A percentile compares a stretch with the other conserved stretches of the same genome.
Evolutionary conservation across 2,329 filamentous ascomycete species (phyloP).

Genomic region (Trichoderma guizhouense): DNA sequence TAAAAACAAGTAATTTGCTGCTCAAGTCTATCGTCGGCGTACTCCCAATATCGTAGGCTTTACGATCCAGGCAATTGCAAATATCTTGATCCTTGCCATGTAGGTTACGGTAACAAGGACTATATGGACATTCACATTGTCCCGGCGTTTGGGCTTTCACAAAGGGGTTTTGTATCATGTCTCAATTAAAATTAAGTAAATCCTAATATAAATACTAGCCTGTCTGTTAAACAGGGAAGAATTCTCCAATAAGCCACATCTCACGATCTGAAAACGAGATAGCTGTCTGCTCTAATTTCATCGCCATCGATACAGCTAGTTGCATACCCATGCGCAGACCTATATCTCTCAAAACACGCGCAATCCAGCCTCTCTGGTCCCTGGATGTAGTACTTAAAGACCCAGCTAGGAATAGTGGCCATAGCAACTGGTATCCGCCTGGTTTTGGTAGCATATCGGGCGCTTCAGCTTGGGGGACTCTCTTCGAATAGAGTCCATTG

Average conservation of each 20-base stretch:
- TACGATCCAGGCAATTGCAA: background rate
- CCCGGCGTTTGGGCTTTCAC: background rate
- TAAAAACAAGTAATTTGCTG: background rate
- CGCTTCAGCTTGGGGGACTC: background rate
- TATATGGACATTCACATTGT: background rate
- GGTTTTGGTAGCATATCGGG: background rate
- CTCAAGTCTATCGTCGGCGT: background rate
- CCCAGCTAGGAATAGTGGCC: background rate
- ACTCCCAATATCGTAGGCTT: background rate
- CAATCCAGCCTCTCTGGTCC: background rate
- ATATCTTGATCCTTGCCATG: background rate
- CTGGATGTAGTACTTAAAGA: background rate
- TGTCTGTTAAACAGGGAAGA: background rate
- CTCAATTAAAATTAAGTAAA: background rate
- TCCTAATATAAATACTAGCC: background rate
- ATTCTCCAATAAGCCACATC: slow-evolving; percentile 4
- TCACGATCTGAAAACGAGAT: slow-evolving; percentile 21
- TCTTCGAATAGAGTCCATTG: background rate
- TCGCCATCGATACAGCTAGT: slow-evolving; percentile 23
- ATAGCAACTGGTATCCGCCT: background rate
- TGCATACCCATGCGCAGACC: slow-evolving; percentile 22
- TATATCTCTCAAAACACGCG: background rate
- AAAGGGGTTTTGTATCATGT: background rate
- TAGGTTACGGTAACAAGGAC: background rate
- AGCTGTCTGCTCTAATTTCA: slow-evolving; percentile 18